Conservation (phyloP, 169 alveolate species). For the Besnoitia besnoiti region DNA sequence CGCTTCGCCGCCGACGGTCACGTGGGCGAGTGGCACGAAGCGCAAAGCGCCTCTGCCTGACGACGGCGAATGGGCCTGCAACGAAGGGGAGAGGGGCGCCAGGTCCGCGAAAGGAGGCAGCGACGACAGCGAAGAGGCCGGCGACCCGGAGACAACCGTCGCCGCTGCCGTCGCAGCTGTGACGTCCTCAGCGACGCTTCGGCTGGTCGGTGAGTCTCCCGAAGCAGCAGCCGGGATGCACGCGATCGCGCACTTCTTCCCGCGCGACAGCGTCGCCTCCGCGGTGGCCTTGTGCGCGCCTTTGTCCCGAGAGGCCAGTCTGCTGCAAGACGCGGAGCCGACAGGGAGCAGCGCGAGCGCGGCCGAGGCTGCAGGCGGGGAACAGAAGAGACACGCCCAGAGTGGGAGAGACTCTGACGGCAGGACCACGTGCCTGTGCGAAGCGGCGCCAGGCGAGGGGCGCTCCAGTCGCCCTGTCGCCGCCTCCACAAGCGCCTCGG, state of each 20-base stretch:
- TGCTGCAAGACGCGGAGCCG: too few relatives aligned
- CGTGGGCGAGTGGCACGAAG: background rate
- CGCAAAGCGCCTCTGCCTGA: background rate
- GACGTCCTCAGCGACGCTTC: background rate
- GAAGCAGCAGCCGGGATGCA: background rate
- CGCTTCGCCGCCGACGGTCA: too few relatives aligned
- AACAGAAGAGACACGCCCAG: background rate
- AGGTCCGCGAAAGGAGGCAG: background rate
- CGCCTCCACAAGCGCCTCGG: too few relatives aligned
- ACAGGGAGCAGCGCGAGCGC: too few relatives aligned
- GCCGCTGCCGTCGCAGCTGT: background rate
- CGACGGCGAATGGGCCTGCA: background rate
- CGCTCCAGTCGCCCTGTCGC: too few relatives aligned
- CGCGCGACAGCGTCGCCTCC: too few relatives aligned
- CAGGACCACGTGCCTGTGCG: too few relatives aligned
- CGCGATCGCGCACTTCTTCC: too few relatives aligned
- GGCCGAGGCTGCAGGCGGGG: background rate
- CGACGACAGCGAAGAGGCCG: background rate
- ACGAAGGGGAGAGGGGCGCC: background rate
- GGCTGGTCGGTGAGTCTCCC: background rate
- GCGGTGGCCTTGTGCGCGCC: too few relatives aligned
- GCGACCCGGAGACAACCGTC: background rate
- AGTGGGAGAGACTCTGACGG: background rate
- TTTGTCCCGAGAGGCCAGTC: too few relatives aligned
- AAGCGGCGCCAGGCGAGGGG: too few relatives aligned